Conservation (phyloP, 495 filamentous ascomycete genomes). For the Podospora pseudoanserina region DNA sequence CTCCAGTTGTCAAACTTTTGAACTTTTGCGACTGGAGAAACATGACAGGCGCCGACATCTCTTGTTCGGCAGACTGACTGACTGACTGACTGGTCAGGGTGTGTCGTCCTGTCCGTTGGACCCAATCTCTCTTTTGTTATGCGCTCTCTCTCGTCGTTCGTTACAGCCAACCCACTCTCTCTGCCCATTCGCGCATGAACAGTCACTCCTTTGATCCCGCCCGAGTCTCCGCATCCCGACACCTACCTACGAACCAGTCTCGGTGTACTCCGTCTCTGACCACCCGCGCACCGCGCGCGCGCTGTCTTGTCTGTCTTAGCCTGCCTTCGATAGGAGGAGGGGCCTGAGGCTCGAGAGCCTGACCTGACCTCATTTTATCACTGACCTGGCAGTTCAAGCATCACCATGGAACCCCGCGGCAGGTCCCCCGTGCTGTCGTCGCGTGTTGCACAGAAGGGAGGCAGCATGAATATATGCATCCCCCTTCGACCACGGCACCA, state of each 20-base stretch:
- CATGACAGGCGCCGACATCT: constrained; percentile 2
- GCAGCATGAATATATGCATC: constrained; percentile 22
- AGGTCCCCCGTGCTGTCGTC: constrained; percentile 24
- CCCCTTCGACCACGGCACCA: constrained; percentile 25
- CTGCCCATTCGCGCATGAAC: constrained; percentile 5
- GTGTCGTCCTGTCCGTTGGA: not conserved
- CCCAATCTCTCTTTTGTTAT: constrained; percentile 16
- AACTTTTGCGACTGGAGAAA: constrained; percentile 1
- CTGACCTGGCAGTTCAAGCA: not conserved
- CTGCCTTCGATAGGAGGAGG: constrained; percentile 2
- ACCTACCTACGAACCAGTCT: not conserved
- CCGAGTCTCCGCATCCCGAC: constrained; percentile 7
- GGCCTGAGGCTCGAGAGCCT: constrained; percentile 2
- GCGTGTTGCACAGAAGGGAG: constrained; percentile 33
- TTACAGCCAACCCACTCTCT: constrained; percentile 10
- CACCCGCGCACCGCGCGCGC: not conserved
- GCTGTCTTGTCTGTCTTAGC: not conserved
- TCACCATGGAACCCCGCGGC: constrained; percentile 28
- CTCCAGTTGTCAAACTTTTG: not conserved
- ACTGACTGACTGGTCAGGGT: not conserved
- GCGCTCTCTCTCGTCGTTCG: constrained; percentile 16
- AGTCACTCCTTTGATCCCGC: constrained; percentile 10
- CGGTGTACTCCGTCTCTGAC: not conserved
- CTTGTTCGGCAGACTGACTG: not conserved
- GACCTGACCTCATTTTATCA: not conserved